Evolutionary conservation across 2,329 filamentous ascomycete species (phyloP).

Genomic region (Thermoascus crustaceus): DNA sequence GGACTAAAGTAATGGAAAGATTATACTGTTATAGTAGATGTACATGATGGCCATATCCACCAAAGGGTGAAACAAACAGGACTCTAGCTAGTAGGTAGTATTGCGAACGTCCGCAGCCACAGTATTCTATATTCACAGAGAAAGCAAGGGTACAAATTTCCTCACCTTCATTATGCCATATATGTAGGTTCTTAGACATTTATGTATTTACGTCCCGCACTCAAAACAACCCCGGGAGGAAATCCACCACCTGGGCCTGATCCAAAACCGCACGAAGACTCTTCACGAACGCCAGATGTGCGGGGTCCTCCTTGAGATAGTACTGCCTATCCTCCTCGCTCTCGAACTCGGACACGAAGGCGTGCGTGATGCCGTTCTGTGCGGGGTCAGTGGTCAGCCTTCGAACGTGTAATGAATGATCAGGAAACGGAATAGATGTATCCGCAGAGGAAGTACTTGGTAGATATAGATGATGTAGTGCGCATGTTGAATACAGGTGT

Average conservation of each 20-base stretch:
- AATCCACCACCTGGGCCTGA: background rate
- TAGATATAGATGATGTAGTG: background rate
- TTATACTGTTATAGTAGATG: too few relatives aligned
- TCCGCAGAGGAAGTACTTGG: background rate
- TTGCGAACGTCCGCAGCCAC: too few relatives aligned
- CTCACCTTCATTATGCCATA: background rate
- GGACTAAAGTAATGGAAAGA: too few relatives aligned
- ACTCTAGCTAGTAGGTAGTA: too few relatives aligned
- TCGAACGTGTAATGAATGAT: background rate
- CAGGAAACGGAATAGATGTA: background rate
- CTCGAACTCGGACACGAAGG: slow-evolving; percentile 56
- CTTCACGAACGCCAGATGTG: slow-evolving; percentile 46
- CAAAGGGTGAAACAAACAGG: too few relatives aligned
- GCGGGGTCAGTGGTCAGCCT: background rate
- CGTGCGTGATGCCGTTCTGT: slow-evolving; percentile 53
- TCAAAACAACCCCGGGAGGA: background rate
- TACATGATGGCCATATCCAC: too few relatives aligned
- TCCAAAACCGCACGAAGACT: background rate
- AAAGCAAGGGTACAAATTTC: background rate
- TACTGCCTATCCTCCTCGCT: slow-evolving; percentile 53
- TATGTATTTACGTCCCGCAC: too few relatives aligned
- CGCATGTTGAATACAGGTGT: too few relatives aligned
- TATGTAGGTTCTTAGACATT: too few relatives aligned
- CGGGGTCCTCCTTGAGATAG: slow-evolving; percentile 54
- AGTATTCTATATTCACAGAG: too few relatives aligned